Conservation (phyloP, 805 yeast genomes). For the Cyberlindnera bimundalis region DNA sequence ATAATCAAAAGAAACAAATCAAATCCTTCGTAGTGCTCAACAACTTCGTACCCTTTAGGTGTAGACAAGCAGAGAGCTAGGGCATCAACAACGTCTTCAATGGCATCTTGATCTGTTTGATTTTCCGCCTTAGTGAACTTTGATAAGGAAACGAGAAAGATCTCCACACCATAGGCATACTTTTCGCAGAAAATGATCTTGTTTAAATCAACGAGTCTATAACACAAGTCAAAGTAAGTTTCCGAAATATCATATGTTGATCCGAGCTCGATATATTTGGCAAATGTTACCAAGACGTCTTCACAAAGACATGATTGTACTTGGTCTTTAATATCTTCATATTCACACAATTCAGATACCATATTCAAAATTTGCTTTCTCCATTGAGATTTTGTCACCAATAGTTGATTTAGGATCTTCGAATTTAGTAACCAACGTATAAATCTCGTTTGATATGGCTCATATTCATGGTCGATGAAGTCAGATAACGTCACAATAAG, state of each 20-base stretch:
- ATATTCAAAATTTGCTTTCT: slow-evolving; percentile 1
- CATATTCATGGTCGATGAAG: slow-evolving; percentile 18
- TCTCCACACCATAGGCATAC: slow-evolving; percentile 12
- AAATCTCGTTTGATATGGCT: slow-evolving; percentile 9
- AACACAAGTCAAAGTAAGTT: slow-evolving; percentile 3
- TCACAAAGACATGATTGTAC: slow-evolving; percentile 2
- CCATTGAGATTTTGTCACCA: neutral
- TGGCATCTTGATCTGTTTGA: slow-evolving; percentile 6
- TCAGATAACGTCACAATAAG: slow-evolving; percentile 14
- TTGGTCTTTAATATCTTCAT: slow-evolving; percentile 1
- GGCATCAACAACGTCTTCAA: slow-evolving; percentile 16
- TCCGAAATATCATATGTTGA: neutral
- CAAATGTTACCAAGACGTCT: slow-evolving; percentile 1
- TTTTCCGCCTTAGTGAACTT: neutral
- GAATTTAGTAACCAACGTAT: slow-evolving; percentile 5
- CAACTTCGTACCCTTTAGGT: slow-evolving; percentile 11
- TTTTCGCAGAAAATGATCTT: slow-evolving; percentile 4
- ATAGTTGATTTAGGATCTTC: neutral
- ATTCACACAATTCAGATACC: slow-evolving; percentile 9
- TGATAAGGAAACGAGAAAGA: slow-evolving; percentile 10
- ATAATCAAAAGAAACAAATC: slow-evolving; percentile 15
- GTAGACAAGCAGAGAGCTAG: slow-evolving; percentile 9
- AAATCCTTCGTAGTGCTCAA: slow-evolving; percentile 21
- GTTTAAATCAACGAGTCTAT: slow-evolving; percentile 9
- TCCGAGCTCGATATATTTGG: neutral